Evolutionary conservation across 352 stramenopile species (phyloP), one percentile per base, ranked within the genome.

Genomic region (Elongisporangium undulatum): DNA sequence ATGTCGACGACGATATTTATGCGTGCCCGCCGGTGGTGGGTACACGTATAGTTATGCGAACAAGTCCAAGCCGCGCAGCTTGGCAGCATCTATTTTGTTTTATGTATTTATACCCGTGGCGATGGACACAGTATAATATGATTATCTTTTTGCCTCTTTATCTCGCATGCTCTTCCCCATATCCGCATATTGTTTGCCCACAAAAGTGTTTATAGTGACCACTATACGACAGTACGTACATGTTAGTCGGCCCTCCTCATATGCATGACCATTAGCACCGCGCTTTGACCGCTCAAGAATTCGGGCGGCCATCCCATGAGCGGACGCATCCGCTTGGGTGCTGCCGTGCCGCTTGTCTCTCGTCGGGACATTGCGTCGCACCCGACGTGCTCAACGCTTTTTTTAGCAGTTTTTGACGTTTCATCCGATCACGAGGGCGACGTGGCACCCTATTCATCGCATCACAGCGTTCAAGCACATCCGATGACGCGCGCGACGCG

Each of bases 401-500:
- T 45, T 45, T 45, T 17, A 10, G 5, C 26, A n/a, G 16, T 45
- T 45, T 45, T 45, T 45, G 34, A 45, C 34, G 34, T 45, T 45
- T 15, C 34, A 45, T 45, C 34, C 34, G 34, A 45, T 45, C 34
- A 45, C 34, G 34, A 45, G 2, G 34, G 13, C 34, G 34, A 45
- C 34, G 34, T 45, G 34, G 34, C 34, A 45, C 34, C 34, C 34
- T 45, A 45, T 15, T 21, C 55, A 59, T 13, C 20, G 26, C 15
- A 4, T 34, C 8, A n/a, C 19, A 1, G 55, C n/a, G 13, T 73
- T 72, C 69, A 77, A 77, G 49, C 62, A 17, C n/a, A 55, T 48
- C 17, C 45, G 61, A 62, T 77, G 69, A 72, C 69, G 72, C 69
- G 63, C 61, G 55, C 63, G 67, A 79, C 64, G 68, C 66, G 71